Evolutionary conservation across 73 alveolate species (phyloP), one percentile per base, ranked within the genome.

Genomic region (Uronychia binucleata): DNA sequence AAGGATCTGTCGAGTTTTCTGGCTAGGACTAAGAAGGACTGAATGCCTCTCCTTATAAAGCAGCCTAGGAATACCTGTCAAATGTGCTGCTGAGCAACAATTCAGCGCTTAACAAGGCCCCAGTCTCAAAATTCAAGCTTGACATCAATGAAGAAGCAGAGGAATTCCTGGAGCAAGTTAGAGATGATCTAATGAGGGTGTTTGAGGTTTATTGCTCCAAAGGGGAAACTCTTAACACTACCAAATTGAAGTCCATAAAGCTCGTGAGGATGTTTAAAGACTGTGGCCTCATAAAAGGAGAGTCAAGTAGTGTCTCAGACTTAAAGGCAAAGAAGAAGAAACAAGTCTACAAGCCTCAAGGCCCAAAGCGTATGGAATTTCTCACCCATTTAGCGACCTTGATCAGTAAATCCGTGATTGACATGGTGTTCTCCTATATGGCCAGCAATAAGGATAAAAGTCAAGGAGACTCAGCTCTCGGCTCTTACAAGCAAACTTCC

Each of bases 161-260:
- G 5, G 5, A 11, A 19, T 46, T 46, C 67, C 19, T 46, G 19
- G 67, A 46, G 5, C 5, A 46, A 5, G 67, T 46, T 11, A 46
- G 19, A 46, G 91, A 76, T 77, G 86, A 76, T 26, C 81, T 85
- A 26, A 85, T 74, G 57, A 77, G 77, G 77, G 1, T 85, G 26
- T 85, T 85, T 58, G 85, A 85, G 32, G 58, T 77, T 14, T 85
- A 85, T 30, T 85, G 91, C 46, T 85, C 91, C 1, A 74, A 74
- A 74, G 91, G 91, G 19, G 91, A 85, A 46, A 83, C 85, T 25
- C 57, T 85, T 77, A 85, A 85, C 58, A 34, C 86, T 30, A 77
- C 78, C 33, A 57, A 46, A 30, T 67, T 85, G 1, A 85, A 77
- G 33, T 85, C 91, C 30, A 77, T 77, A 29, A 85, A 85, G 32